Conservation (phyloP, 1,284 basidiomycete genomes). For the Inonotus hispidus region DNA sequence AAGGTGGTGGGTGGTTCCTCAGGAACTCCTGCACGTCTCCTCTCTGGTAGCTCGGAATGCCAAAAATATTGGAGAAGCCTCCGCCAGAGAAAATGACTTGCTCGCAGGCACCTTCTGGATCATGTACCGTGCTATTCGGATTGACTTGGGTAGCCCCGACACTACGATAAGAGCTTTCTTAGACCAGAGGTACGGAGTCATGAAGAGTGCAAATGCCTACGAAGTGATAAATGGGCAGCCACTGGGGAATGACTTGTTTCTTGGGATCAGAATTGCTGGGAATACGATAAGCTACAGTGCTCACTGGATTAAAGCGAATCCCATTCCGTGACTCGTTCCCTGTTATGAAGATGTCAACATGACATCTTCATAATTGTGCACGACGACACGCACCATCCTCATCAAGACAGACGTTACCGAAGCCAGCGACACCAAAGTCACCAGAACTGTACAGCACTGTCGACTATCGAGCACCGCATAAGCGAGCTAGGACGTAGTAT, state of each 20-base stretch:
- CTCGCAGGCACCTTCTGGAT: conserved; percentile 26
- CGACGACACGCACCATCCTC: conserved; percentile 20
- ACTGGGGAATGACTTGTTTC: conserved; percentile 26
- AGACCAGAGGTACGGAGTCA: not conserved
- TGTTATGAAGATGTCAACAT: conserved; percentile 7
- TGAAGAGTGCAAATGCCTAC: not conserved
- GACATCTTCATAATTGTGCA: conserved; percentile 16
- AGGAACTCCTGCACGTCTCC: conserved; percentile 25
- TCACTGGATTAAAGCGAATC: conserved; percentile 27
- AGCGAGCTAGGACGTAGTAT: not conserved
- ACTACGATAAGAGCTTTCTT: not conserved
- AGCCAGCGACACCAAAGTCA: conserved; percentile 31
- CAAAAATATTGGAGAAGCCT: conserved; percentile 34
- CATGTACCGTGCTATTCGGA: conserved; percentile 21
- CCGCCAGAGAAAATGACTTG: conserved; percentile 29
- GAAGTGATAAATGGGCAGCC: conserved; percentile 27
- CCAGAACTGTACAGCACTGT: conserved; percentile 33
- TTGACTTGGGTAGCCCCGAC: conserved; percentile 32
- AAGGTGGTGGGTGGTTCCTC: conserved; percentile 26
- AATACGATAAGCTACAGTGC: not conserved
- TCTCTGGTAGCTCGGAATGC: conserved; percentile 29
- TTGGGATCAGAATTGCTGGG: not conserved
- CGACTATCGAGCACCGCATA: conserved; percentile 13
- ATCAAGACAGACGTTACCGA: conserved; percentile 25
- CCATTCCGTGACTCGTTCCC: conserved; percentile 22